Conservation (phyloP, 441 rosid genomes). For the Oxalis stricta region DNA sequence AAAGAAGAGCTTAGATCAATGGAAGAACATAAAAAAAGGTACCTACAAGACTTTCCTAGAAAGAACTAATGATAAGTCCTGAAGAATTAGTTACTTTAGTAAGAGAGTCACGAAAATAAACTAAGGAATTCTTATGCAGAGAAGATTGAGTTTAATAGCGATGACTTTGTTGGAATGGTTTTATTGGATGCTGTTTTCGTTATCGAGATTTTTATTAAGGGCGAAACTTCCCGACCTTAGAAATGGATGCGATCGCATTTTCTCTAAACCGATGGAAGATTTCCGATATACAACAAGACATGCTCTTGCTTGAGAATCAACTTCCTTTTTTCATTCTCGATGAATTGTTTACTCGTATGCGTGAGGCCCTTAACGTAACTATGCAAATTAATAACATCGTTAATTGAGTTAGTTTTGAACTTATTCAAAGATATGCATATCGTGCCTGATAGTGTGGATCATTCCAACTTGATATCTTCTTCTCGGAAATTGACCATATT, state of each 20-base stretch:
- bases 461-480: neutral
- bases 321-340: slow-evolving; percentile 1
- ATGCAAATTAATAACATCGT: too few relatives aligned
- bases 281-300: neutral
- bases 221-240: too few relatives aligned
- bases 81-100: neutral
- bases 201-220: neutral
- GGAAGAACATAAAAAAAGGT: slow-evolving; percentile 6
- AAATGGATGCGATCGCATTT: neutral
- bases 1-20: neutral
- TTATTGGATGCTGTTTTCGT: slow-evolving; percentile 4
- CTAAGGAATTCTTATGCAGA: slow-evolving; percentile 12
- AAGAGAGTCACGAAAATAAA: neutral
- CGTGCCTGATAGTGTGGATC: too few relatives aligned
- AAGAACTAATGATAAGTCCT: neutral
- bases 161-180: slow-evolving; percentile 6
- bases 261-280: neutral
- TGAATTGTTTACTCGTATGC: neutral
- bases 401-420: too few relatives aligned
- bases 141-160: neutral
- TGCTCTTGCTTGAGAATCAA: neutral
- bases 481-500: neutral
- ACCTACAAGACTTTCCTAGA: slow-evolving; percentile 2
- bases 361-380: too few relatives aligned
- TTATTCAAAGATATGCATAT: too few relatives aligned